Base-by-base conservation (phyloP, 169 alveolate genomes). In the Eimeria praecox region DNA sequence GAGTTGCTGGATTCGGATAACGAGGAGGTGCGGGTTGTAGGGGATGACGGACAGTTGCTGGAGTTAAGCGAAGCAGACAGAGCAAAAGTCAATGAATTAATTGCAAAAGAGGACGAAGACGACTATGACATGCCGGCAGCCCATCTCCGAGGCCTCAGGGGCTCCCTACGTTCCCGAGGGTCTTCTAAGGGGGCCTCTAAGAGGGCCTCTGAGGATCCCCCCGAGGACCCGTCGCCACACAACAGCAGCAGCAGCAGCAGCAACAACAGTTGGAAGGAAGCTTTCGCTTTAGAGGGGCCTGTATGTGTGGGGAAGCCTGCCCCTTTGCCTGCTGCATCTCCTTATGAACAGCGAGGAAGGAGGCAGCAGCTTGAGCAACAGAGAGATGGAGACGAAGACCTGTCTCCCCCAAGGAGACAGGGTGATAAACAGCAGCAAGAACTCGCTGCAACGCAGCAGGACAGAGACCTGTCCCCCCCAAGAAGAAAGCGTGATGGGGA, bases 21-120 rank as follows among this genome's bases (percentile, higher is more conserved):
- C 64, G 93, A 86, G 80, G 93, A 86, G 56, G 93, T 86, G 40
- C 38, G 49, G 40, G 93, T 86, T 35, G 93, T 86, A 24, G 93
- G 93, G 42, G 93, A 86, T 62, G 93, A 86, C 49, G 93, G 93
- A 16, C 93, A 86, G 93, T 5, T 44, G 56, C 93, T 86, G 1
- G 82, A 1, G 30, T 59, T 86, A 8, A 86, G 78, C 33, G 93
- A 86, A 44, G 93, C 46, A n/a, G 93, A 86, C 33, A 86, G 40
- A 49, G 71, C 66, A n/a, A 86, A 86, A 59, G 64, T 86, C 44
- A 46, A 46, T 0, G 80, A 86, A 49, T 82, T 86, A 3, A 86
- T 86, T 20, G 93, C 93, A 8, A 86, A 33, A 40, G 93, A 86
- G 56, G 93, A 86, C 6, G 82, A 71, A 35, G 82, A 71, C 0